Conservation (phyloP, 805 yeast species). For the Saturnispora kantuleensis region DNA sequence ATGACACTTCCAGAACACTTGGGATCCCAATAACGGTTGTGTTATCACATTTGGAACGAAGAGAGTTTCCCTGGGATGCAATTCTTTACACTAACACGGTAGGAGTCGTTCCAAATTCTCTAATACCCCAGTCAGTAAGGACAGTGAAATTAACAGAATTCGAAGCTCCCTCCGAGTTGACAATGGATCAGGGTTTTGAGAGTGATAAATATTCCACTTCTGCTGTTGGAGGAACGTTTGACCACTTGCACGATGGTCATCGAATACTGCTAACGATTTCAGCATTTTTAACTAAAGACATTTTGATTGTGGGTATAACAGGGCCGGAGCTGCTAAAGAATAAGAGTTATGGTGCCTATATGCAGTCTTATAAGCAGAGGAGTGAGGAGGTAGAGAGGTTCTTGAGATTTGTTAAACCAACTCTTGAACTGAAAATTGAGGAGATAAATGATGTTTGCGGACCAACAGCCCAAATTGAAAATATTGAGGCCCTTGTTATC, state of each 20-base stretch:
- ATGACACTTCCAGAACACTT: neutral
- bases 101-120: neutral
- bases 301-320: conserved; percentile 74
- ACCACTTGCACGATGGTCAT: conserved; percentile 94
- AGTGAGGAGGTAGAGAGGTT: conserved; percentile 38
- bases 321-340: conserved; percentile 62
- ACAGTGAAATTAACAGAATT: too few relatives aligned
- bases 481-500: conserved; percentile 71
- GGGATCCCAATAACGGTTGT: too few relatives aligned
- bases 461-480: conserved; percentile 70
- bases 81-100: neutral
- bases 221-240: conserved; percentile 96
- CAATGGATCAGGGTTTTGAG: neutral
- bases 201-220: neutral
- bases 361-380: conserved; percentile 52
- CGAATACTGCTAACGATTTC: conserved; percentile 71
- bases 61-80: neutral
- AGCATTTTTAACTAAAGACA: conserved; percentile 44
- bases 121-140: too few relatives aligned
- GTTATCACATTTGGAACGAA: too few relatives aligned
- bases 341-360: conserved; percentile 58
- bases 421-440: conserved; percentile 38
- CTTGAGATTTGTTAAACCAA: conserved; percentile 38
- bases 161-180: neutral
- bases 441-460: conserved; percentile 85